A percentile compares a stretch with the other conserved stretches of the same genome.
These are phyloP conservation scores for Ascochyta fabae DNA, from an alignment of 2,329 filamentous ascomycete species.

Conservation along the genomic window DNA sequence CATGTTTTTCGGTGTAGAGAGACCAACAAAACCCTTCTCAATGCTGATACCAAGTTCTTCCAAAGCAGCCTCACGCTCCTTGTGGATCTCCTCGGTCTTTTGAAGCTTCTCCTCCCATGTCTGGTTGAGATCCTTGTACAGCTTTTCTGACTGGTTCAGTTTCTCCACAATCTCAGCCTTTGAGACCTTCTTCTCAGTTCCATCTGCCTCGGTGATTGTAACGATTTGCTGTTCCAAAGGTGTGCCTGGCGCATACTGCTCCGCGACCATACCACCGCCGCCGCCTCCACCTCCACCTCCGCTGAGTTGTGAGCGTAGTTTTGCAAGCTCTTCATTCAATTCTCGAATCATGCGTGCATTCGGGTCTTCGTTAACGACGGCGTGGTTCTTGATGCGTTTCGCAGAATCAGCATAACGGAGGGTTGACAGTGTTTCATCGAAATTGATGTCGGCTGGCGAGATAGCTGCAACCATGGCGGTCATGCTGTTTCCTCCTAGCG, in stretches of 20 bases:
- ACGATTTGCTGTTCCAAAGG: conserved; percentile 96
- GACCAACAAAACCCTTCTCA: conserved; percentile 94
- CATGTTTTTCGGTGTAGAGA: conserved; percentile 98
- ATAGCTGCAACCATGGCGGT: conserved; percentile 99
- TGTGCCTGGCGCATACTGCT: conserved; percentile 89
- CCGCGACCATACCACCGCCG: conserved; percentile 60
- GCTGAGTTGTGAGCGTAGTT: conserved; percentile 82
- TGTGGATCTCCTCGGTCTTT: conserved; percentile 97
- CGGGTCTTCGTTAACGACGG: conserved; percentile 97
- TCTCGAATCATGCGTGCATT: conserved; percentile 99
- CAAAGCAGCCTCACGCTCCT: conserved; percentile 90
- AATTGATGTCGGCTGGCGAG: conserved; percentile 98
- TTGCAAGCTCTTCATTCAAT: conserved; percentile 89
- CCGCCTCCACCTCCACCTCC: conserved; percentile 48
- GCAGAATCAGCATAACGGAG: conserved; percentile 96
- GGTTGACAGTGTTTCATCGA: conserved; percentile 95
- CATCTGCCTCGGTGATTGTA: conserved; percentile 86
- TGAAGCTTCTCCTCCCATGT: conserved; percentile 97
- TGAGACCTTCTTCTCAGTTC: conserved; percentile 89
- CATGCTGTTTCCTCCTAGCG: conserved; percentile 96
- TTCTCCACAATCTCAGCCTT: conserved; percentile 99
- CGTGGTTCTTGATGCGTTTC: conserved; percentile 99
- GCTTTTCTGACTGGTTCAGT: conserved; percentile 92
- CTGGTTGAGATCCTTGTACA: conserved; percentile 94
- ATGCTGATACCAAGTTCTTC: conserved; percentile 99